Evolutionary conservation across 1,139 yeast species (phyloP).

Genomic region (Hansenula anomala): DNA sequence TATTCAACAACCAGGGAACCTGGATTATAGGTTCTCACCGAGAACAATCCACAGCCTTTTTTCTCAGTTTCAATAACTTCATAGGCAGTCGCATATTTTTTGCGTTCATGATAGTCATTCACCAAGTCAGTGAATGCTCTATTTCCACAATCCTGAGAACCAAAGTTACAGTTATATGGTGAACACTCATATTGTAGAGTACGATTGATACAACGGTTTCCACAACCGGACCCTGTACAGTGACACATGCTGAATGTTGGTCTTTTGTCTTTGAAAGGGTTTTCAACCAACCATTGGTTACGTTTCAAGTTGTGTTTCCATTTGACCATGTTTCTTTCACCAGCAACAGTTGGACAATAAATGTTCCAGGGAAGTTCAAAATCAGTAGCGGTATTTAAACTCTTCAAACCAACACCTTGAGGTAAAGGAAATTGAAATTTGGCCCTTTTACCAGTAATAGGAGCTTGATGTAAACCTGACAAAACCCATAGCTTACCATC

Average conservation of each 20-base stretch:
- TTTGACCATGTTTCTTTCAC: slow-evolving; percentile 19
- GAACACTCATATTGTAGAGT: slow-evolving; percentile 32
- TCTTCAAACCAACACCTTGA: slow-evolving; percentile 14
- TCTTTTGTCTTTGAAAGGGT: slow-evolving; percentile 10
- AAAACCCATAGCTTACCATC: slow-evolving; percentile 11
- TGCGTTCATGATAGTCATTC: slow-evolving; percentile 13
- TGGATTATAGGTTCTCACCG: slow-evolving; percentile 29
- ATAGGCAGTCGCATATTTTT: slow-evolving; percentile 26
- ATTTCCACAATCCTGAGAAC: slow-evolving; percentile 32
- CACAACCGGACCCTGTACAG: slow-evolving; percentile 27
- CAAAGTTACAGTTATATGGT: slow-evolving; percentile 27
- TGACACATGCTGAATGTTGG: slow-evolving; percentile 17
- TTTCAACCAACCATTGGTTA: slow-evolving; percentile 20
- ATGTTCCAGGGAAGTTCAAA: slow-evolving; percentile 30
- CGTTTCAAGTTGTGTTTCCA: slow-evolving; percentile 27
- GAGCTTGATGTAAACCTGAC: slow-evolving; percentile 9
- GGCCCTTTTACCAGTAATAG: slow-evolving; percentile 1
- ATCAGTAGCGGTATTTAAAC: slow-evolving; percentile 9
- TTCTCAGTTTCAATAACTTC: slow-evolving; percentile 27
- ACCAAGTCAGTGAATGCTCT: slow-evolving; percentile 25
- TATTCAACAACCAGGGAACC: slow-evolving; percentile 37
- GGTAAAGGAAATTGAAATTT: slow-evolving; percentile 18
- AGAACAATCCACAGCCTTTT: slow-evolving; percentile 33
- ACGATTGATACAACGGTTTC: slow-evolving; percentile 26
- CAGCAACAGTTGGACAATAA: slow-evolving; percentile 26